Base-by-base conservation (phyloP, 805 yeast genomes). In the Priceomyces fermenticarens region DNA sequence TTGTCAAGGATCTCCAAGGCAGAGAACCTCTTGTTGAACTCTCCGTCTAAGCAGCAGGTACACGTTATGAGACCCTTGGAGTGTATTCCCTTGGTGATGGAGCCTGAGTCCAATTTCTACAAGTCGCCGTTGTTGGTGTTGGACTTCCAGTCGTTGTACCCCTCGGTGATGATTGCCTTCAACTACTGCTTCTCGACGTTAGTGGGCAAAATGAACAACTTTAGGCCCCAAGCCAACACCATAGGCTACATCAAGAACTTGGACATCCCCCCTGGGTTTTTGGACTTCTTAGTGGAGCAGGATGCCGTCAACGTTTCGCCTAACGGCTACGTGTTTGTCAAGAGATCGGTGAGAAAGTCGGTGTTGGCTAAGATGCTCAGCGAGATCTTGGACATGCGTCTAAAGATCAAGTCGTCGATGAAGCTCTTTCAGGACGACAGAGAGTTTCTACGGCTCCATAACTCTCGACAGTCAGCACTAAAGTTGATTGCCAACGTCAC, bases 401-500 rank as follows among this genome's bases (percentile, higher is more conserved):
- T 87, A 29, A 76, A 85, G 72, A 78, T 90, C 7, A 90, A 90
- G 53, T 71, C 74, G 5, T 85, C 93, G 0, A 85, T 89, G 83
- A 73, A 74, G 14, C 48, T 79, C 10, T 65, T 70, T 16, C 41
- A 47, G 14, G 53, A 53, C 11, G 83, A 79, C 36, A 54, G 64
- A 7, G 78, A 75, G 37, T 54, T 82, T 38, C 68, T 69, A 26
- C 75, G 77, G 41, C 62, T 85, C 3, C 77, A 85, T 54, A 78
- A 87, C 53, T 83, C 85, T 43, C 70, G 91, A 41, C 99, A 93
- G 51, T 58, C 87, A 31, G 98, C 97, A 0, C 66, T 93, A 46
- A 93, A 93, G 55, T 67, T 91, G 36, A 82, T 89, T 32, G 97
- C 99, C 0, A 90, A 89, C 60, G 99, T 93, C 7, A 91, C 97